Evolutionary conservation across 2,329 filamentous ascomycete genomes (phyloP).

Genomic region (Fusarium austroafricanum): DNA sequence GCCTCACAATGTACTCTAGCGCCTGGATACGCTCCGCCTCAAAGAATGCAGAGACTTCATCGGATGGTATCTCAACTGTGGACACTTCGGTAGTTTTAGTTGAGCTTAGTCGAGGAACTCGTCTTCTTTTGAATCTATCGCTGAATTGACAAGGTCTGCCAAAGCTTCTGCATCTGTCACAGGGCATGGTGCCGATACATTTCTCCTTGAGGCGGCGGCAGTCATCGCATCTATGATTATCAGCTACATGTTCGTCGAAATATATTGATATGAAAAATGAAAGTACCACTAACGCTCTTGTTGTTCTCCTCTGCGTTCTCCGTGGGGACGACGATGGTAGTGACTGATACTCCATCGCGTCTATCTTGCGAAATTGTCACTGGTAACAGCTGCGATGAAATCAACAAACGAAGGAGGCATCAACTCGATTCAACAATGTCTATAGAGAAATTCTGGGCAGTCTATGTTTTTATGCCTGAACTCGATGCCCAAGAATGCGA

Average conservation of each 20-base stretch:
- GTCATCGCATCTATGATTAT: conserved; percentile 30
- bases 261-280: not conserved
- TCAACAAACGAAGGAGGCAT: not conserved
- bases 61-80: not conserved
- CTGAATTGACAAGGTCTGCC: conserved; percentile 28
- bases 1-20: conserved; percentile 33
- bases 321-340: not conserved
- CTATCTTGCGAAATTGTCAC: not conserved
- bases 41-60: conserved; percentile 16
- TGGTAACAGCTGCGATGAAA: not conserved
- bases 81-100: not conserved
- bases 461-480: conserved; percentile 2
- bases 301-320: conserved; percentile 15
- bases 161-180: conserved; percentile 36
- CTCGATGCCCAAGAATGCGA: not conserved
- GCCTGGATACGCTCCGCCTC: conserved; percentile 33
- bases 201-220: conserved; percentile 41
- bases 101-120: not conserved
- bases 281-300: conserved; percentile 3
- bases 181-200: conserved; percentile 31
- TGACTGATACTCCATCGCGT: not conserved
- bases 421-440: not conserved
- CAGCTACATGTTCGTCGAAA: not conserved
- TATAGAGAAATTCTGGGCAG: not conserved
- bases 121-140: conserved; percentile 24